A percentile compares a stretch with the other conserved stretches of the same genome.
Evolutionary conservation across 768 basidiomycete species (phyloP).

Genomic region (Amanita molliuscula): DNA sequence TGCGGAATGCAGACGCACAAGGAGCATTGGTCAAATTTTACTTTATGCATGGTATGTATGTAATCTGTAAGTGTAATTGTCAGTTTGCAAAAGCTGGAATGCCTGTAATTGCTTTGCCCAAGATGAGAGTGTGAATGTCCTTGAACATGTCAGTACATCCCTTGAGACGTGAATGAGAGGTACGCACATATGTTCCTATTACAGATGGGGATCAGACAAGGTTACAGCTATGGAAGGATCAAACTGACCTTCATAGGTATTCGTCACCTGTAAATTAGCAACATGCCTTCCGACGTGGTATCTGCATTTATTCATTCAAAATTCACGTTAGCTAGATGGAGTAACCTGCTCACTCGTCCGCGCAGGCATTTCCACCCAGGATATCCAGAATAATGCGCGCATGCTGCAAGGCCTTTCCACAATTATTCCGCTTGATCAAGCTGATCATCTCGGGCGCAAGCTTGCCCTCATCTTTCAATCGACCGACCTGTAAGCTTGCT

Average conservation of each 20-base stretch:
- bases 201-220: not conserved
- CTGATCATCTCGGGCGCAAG: conserved; percentile 89
- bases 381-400: conserved; percentile 77
- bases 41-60: conserved; percentile 1
- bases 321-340: conserved; percentile 1
- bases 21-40: not conserved
- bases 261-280: conserved; percentile 90
- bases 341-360: conserved; percentile 69
- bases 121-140: conserved; percentile 86
- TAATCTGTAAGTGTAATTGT: conserved; percentile 5
- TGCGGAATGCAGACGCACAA: conserved; percentile 64
- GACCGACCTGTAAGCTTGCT: conserved; percentile 71
- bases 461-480: conserved; percentile 72
- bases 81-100: conserved; percentile 75
- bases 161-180: not conserved
- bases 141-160: conserved; percentile 17
- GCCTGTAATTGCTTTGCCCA: conserved; percentile 90
- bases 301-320: conserved; percentile 25
- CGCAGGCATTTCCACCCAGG: conserved; percentile 86
- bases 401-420: conserved; percentile 85
- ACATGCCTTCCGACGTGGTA: conserved; percentile 94
- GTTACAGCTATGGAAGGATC: not conserved
- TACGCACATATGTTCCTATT: conserved; percentile 50
- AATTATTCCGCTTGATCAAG: conserved; percentile 92
- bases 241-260: conserved; percentile 80